Percentiles rank a stretch among this genome's conserved stretches.
Evolutionary conservation across 2,329 filamentous ascomycete species (phyloP).

Genomic region (Cephalotrichum gorgonifer): DNA sequence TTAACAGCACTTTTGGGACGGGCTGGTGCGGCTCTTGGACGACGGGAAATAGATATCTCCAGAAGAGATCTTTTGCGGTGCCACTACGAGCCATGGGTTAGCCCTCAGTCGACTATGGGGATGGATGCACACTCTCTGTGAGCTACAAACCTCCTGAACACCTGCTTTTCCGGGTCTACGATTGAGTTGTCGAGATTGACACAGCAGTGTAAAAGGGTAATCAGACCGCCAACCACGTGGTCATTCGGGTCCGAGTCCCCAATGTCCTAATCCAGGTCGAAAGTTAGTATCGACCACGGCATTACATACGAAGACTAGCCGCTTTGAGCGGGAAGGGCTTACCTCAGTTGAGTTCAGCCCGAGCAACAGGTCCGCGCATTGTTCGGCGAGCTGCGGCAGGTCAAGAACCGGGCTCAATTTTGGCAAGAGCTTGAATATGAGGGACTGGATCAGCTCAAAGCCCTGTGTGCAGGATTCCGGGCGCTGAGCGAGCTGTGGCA

Average conservation of each 20-base stretch:
- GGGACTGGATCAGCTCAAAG: constrained; percentile 27
- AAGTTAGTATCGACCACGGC: neutral
- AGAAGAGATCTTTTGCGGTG: constrained; percentile 38
- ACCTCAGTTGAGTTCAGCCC: constrained; percentile 30
- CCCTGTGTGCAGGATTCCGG: constrained; percentile 31
- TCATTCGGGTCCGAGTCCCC: constrained; percentile 12
- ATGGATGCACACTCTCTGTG: neutral
- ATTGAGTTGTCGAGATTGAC: constrained; percentile 6
- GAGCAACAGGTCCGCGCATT: constrained; percentile 24
- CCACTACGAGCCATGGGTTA: neutral
- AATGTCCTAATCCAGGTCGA: constrained; percentile 9
- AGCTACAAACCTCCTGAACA: neutral
- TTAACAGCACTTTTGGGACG: constrained; percentile 34
- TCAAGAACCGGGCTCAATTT: constrained; percentile 3
- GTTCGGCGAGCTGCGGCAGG: constrained; percentile 13
- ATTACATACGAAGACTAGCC: too few species aligned
- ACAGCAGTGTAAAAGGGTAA: constrained; percentile 22
- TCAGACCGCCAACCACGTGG: constrained; percentile 20
- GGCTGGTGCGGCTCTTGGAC: constrained; percentile 17
- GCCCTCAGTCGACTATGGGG: neutral
- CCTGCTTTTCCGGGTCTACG: neutral
- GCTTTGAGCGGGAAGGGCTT: constrained; percentile 2
- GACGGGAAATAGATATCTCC: constrained; percentile 56
- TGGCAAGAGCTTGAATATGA: constrained; percentile 12
- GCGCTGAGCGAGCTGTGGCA: constrained; percentile 21